Evolutionary conservation across 2,329 filamentous ascomycete species (phyloP).

Genomic region (Erysiphe neolycopersici): DNA sequence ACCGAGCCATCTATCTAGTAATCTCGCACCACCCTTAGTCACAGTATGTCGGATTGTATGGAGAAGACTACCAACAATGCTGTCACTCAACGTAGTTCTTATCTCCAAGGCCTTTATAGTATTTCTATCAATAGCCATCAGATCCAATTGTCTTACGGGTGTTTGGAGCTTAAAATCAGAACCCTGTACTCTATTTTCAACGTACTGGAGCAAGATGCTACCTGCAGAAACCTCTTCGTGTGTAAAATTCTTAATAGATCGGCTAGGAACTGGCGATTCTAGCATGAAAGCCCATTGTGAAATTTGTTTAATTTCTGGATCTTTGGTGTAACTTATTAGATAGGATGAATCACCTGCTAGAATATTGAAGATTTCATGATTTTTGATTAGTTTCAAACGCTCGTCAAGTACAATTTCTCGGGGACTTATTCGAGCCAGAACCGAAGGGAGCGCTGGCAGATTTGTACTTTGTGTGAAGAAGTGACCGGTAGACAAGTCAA

Average conservation of each 20-base stretch:
- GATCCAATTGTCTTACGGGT: constrained; percentile 50
- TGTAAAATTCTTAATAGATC: constrained; percentile 30
- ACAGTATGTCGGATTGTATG: constrained; percentile 76
- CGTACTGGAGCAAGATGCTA: constrained; percentile 59
- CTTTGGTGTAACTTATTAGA: constrained; percentile 44
- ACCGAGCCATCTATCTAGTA: constrained; percentile 67
- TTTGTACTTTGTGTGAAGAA: constrained; percentile 66
- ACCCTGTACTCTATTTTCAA: constrained; percentile 51
- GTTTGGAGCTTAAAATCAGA: constrained; percentile 59
- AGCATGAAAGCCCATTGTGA: constrained; percentile 47
- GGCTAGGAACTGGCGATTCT: constrained; percentile 37
- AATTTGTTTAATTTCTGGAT: constrained; percentile 15
- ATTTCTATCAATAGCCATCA: constrained; percentile 80
- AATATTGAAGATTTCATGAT: constrained; percentile 36
- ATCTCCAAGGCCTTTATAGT: constrained; percentile 78
- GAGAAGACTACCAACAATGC: constrained; percentile 55
- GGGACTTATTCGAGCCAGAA: constrained; percentile 58
- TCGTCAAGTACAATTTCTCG: constrained; percentile 62
- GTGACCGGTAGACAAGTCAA: constrained; percentile 82
- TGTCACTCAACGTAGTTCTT: constrained; percentile 59
- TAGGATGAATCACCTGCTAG: constrained; percentile 46
- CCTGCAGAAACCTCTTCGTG: constrained; percentile 48
- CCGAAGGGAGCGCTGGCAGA: constrained; percentile 45
- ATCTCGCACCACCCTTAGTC: constrained; percentile 68
- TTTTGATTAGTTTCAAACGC: constrained; percentile 26